A percentile compares a stretch with the other conserved stretches of the same genome.
phyloP scores from a whole-genome alignment of 2,329 filamentous ascomycete genomes.

The Camptophora hylomeconis region DNA sequence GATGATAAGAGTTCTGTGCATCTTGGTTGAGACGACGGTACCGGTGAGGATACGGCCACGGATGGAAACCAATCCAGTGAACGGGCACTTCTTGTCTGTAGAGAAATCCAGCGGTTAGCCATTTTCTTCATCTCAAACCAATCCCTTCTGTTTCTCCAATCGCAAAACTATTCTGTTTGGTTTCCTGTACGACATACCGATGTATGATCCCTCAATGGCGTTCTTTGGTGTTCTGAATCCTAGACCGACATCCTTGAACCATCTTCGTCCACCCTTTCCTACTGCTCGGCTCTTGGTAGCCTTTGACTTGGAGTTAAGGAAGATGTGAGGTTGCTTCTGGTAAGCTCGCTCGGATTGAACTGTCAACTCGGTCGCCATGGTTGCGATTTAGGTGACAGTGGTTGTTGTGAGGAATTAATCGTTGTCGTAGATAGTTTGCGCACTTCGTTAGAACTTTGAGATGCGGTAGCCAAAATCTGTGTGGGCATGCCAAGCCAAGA shows the following conservation, averaged over 20 bases:
- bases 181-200: conserved; percentile 54
- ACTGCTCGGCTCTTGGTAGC: conserved; percentile 65
- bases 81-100: conserved; percentile 99
- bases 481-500: no score
- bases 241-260: conserved; percentile 99
- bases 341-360: conserved; percentile 99
- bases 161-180: not conserved
- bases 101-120: conserved; percentile 5
- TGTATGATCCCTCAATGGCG: conserved; percentile 98
- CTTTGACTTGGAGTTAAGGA: conserved; percentile 94
- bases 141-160: not conserved
- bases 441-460: no score
- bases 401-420: conserved; percentile 13
- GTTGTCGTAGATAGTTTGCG: no score
- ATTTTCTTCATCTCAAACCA: no score
- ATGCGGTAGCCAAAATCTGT: no score
- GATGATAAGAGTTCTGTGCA: conserved; percentile 99
- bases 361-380: conserved; percentile 95
- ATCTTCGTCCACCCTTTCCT: conserved; percentile 88
- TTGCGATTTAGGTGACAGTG: conserved; percentile 35
- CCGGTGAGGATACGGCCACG: conserved; percentile 99
- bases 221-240: conserved; percentile 98
- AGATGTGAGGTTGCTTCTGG: conserved; percentile 99
- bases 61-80: conserved; percentile 98
- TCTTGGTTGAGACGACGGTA: conserved; percentile 99